Evolutionary conservation across 176 grass and related monocot genomes (phyloP), one percentile per base, ranked within the genome.

Genomic region (Chloris gayana): DNA sequence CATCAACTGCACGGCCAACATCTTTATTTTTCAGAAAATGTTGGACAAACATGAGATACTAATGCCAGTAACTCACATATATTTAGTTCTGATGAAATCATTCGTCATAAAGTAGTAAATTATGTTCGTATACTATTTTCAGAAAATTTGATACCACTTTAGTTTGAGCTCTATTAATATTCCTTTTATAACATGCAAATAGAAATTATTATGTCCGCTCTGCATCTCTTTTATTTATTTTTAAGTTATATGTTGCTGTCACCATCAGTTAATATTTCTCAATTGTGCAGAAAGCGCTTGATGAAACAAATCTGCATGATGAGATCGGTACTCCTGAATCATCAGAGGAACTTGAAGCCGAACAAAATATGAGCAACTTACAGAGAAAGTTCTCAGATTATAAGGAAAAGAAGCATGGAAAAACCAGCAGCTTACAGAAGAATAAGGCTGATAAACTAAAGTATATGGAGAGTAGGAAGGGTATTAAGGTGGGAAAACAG

Each of bases 271-370:
- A 81, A 59, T 37, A n/a, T 65, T 69, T 31, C 41, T 79, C 74
- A 63, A 80, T 69, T 63, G 1, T 79, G 74, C 70, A 90, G 88
- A 70, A 73, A 83, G 34, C 41, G 45, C 61, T 39, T 61, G 79
- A 45, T 45, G 60, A 67, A 44, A 7, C 8, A 74, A 67, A 51
- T 50, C 39, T 78, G 14, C 50, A 68, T 77, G 60, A 72, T 78
- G 46, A 63, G 39, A 13, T 78, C 47, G 73, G 76, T 68, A 73
- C 60, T 67, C 63, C 77, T 75, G 67, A 73, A 54, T 8, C 74
- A 83, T 86, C 83, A 53, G 32, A 69, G 51, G 81, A 83, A 83
- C 61, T 56, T 74, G 79, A 74, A 41, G 42, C 22, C 12, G 79
- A 50, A 68, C 49, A 82, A 11, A 67, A 41, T 77, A 32, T 82